These are phyloP conservation scores for Neovahlkampfia damariscottae DNA, from an alignment of 78 protist species.

Conservation along the genomic window DNA sequence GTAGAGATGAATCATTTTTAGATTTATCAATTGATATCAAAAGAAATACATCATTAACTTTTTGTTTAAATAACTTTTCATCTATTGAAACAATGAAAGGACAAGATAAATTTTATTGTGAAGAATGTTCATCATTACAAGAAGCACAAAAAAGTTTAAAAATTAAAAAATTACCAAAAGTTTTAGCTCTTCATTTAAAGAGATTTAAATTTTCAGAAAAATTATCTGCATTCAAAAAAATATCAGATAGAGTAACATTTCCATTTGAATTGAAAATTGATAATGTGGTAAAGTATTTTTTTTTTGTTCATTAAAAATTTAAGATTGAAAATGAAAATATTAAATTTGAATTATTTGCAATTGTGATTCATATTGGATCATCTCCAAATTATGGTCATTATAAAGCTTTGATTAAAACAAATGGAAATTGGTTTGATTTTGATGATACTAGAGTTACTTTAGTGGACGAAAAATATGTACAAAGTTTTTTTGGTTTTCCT, in stretches of 20 bases:
- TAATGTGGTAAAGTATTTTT: not conserved
- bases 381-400: constrained; percentile 83
- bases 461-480: constrained; percentile 1
- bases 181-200: constrained; percentile 76
- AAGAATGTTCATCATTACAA: constrained; percentile 60
- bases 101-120: constrained; percentile 76
- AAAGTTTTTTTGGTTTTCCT: constrained; percentile 9
- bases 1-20: constrained; percentile 66
- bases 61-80: constrained; percentile 53
- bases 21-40: constrained; percentile 71
- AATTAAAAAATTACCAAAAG: constrained; percentile 56
- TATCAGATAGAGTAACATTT: constrained; percentile 67
- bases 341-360: constrained; percentile 56
- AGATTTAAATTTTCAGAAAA: constrained; percentile 76
- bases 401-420: constrained; percentile 30
- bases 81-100: constrained; percentile 43
- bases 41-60: constrained; percentile 50
- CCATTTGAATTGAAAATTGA: constrained; percentile 54
- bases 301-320: constrained; percentile 29
- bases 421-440: constrained; percentile 58
- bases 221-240: constrained; percentile 41
- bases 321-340: too few relatives aligned
- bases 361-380: constrained; percentile 74
- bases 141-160: constrained; percentile 77
- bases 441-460: constrained; percentile 61